Conservation (phyloP, 2,329 filamentous ascomycete genomes). For the Endocalyx cinctus region DNA sequence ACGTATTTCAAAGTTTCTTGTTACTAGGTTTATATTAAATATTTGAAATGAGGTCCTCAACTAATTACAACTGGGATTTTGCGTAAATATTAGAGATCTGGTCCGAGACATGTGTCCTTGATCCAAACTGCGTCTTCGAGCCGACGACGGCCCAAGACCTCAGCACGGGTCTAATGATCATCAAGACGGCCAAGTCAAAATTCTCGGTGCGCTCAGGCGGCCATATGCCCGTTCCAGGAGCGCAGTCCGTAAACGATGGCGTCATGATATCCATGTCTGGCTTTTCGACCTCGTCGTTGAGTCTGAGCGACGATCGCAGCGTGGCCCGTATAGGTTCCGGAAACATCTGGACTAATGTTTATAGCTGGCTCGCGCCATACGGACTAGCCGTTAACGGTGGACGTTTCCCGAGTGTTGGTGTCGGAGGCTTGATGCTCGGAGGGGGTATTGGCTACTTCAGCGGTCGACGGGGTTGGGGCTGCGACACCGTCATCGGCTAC, state of each 20-base stretch:
- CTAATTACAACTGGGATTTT: too few relatives aligned
- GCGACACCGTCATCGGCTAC: constrained; percentile 33
- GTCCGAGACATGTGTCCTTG: constrained; percentile 8
- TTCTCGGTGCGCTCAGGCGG: constrained; percentile 42
- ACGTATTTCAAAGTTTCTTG: too few relatives aligned
- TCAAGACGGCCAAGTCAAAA: constrained; percentile 2
- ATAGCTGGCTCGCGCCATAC: constrained; percentile 10
- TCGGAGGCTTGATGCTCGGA: constrained; percentile 20
- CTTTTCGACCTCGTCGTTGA: too few relatives aligned
- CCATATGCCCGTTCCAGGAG: constrained; percentile 36
- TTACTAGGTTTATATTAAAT: too few relatives aligned
- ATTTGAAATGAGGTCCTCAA: too few relatives aligned
- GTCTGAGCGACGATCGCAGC: constrained; percentile 22
- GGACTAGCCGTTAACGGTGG: constrained; percentile 19
- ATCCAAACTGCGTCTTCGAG: constrained; percentile 11
- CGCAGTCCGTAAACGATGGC: constrained; percentile 33
- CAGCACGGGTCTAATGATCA: constrained; percentile 4
- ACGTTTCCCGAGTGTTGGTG: constrained; percentile 17
- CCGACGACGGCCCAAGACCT: constrained; percentile 3
- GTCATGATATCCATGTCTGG: constrained; percentile 22
- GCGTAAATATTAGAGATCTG: constrained; percentile 21
- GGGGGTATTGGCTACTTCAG: constrained; percentile 19
- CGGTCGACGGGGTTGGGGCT: constrained; percentile 29
- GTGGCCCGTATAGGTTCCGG: constrained; percentile 27
- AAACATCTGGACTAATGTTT: constrained; percentile 19